Percentiles rank a stretch among this genome's conserved stretches.
phyloP scores from a whole-genome alignment of 2,329 filamentous ascomycete species.

The Laburnicola sp. region DNA sequence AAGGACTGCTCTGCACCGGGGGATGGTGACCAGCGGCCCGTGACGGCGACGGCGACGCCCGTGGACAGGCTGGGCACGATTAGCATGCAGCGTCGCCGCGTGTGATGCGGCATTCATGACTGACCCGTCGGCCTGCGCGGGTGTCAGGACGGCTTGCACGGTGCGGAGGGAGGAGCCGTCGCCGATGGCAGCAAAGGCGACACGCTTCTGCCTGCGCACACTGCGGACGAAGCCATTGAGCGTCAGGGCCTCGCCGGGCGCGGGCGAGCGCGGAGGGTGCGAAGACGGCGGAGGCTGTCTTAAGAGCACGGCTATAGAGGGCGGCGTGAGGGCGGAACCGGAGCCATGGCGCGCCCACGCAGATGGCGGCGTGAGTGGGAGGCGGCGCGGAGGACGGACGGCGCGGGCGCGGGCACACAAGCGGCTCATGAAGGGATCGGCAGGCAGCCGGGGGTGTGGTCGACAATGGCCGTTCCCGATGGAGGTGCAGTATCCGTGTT shows the following conservation, averaged over 20 bases:
- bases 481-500: no score
- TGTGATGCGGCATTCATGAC: slow-evolving; percentile 35
- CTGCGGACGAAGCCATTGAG: slow-evolving; percentile 82
- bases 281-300: slow-evolving; percentile 51
- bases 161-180: slow-evolving; percentile 82
- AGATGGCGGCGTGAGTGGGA: slow-evolving; percentile 20
- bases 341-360: slow-evolving; percentile 16
- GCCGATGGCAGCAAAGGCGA: slow-evolving; percentile 80
- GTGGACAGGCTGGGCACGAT: slow-evolving; percentile 67
- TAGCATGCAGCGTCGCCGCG: neutral
- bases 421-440: slow-evolving; percentile 29
- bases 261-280: slow-evolving; percentile 52
- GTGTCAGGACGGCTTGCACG: slow-evolving; percentile 78
- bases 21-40: slow-evolving; percentile 75
- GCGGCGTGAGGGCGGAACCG: slow-evolving; percentile 34
- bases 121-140: slow-evolving; percentile 72
- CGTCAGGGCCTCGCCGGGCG: slow-evolving; percentile 33
- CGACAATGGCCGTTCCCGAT: no score
- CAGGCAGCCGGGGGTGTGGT: no score
- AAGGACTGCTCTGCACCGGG: slow-evolving; percentile 70
- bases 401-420: slow-evolving; percentile 27
- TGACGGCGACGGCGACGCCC: slow-evolving; percentile 77
- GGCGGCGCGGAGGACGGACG: slow-evolving; percentile 24
- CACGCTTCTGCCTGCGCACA: slow-evolving; percentile 80
- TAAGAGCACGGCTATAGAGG: slow-evolving; percentile 54